Percentiles rank a stretch among this genome's conserved stretches.
These are phyloP conservation scores for Schizosaccharomyces lindneri DNA, from an alignment of 805 yeast genomes.

Conservation along the genomic window DNA sequence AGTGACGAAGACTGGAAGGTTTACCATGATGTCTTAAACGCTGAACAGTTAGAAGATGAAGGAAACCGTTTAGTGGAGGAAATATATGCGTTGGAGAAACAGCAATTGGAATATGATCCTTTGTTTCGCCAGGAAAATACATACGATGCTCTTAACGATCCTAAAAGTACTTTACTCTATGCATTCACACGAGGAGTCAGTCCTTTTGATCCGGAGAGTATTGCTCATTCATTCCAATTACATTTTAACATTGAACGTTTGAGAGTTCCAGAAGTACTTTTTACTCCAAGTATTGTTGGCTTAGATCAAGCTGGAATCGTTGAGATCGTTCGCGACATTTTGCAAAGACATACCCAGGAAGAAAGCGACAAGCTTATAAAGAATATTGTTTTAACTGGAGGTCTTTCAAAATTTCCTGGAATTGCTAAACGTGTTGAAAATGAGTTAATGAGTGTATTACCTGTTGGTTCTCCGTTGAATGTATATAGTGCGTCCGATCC, in stretches of 20 bases:
- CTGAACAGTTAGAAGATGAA: constrained; percentile 53
- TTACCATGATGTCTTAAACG: constrained; percentile 57
- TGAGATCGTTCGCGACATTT: constrained; percentile 46
- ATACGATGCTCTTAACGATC: constrained; percentile 49
- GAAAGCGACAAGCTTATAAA: constrained; percentile 24
- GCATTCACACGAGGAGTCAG: constrained; percentile 76
- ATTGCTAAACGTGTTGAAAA: constrained; percentile 38
- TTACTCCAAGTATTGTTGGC: constrained; percentile 86
- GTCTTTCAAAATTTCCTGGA: constrained; percentile 41
- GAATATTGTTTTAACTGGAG: constrained; percentile 71
- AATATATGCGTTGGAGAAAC: constrained; percentile 33
- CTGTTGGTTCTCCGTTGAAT: constrained; percentile 33
- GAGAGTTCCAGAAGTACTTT: constrained; percentile 71
- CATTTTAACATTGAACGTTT: constrained; percentile 79
- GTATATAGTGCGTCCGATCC: constrained; percentile 48
- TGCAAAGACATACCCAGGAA: constrained; percentile 32
- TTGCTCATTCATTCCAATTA: constrained; percentile 72
- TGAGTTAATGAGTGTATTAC: constrained; percentile 51
- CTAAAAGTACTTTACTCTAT: constrained; percentile 61
- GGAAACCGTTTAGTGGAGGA: constrained; percentile 27
- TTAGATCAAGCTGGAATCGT: constrained; percentile 84
- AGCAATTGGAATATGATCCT: constrained; percentile 61
- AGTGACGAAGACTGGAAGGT: constrained; percentile 89
- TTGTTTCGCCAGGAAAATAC: constrained; percentile 56
- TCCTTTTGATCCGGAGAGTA: constrained; percentile 55